Percentiles rank a stretch among this genome's conserved stretches.
Conservation (phyloP, 306 rosid species). For the Arachis hypogaea region DNA sequence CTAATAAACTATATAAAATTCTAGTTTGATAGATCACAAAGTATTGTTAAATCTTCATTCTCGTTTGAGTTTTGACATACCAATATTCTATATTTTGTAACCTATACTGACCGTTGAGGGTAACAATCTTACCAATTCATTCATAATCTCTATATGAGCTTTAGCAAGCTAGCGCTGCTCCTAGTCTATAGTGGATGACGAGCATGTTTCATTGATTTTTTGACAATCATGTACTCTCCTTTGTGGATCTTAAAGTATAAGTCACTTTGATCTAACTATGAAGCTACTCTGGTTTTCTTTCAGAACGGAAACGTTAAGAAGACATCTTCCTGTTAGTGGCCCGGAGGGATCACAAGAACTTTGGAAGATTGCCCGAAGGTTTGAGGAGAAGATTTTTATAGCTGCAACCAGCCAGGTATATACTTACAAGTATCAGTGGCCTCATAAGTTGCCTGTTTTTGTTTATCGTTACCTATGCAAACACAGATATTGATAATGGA, state of each 20-base stretch:
- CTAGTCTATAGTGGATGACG: background rate
- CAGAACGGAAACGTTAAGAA: conserved; percentile 58
- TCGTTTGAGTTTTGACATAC: background rate
- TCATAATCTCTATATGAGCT: background rate
- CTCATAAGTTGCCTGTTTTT: background rate
- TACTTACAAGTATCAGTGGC: background rate
- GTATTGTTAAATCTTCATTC: background rate
- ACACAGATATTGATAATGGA: background rate
- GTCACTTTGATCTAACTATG: background rate
- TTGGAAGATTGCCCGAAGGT: conserved; percentile 54
- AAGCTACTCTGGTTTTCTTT: background rate
- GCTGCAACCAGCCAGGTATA: conserved; percentile 56
- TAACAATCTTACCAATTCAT: conserved; percentile 2
- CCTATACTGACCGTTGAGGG: background rate
- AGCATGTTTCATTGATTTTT: background rate
- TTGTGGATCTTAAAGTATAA: background rate
- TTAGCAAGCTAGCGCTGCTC: conserved; percentile 25
- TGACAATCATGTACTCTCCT: background rate
- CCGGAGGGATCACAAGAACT: conserved; percentile 59
- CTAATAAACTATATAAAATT: background rate
- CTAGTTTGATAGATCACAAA: background rate
- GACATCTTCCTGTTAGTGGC: conserved; percentile 52
- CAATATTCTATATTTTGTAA: background rate
- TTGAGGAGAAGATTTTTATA: conserved; percentile 57
- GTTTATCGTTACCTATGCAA: background rate